Conservation (phyloP, 495 filamentous ascomycete species). For the Annulohypoxylon moriforme region DNA sequence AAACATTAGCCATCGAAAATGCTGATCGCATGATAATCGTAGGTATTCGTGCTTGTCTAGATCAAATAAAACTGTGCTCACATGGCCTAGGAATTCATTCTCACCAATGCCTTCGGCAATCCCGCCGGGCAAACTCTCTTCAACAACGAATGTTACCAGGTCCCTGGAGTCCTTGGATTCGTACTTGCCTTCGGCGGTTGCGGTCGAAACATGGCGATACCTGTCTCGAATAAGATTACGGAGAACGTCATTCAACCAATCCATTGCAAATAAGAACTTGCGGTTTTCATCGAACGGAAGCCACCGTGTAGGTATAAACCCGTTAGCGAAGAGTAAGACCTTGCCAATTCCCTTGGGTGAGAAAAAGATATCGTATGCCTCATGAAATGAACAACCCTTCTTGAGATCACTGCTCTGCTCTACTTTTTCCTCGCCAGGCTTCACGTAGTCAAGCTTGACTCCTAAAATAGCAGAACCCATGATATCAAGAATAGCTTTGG, state of each 20-base stretch:
- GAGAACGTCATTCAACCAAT: conserved; percentile 39
- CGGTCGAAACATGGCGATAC: background rate
- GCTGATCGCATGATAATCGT: too few relatives aligned
- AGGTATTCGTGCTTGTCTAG: too few relatives aligned
- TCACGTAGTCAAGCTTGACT: conserved; percentile 54
- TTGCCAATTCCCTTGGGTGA: conserved; percentile 38
- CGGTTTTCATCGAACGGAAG: conserved; percentile 43
- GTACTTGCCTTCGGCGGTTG: background rate
- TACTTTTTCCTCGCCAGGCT: background rate
- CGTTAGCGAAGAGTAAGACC: conserved; percentile 47
- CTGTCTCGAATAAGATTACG: conserved; percentile 65
- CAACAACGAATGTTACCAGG: conserved; percentile 41
- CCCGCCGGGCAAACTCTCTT: conserved; percentile 30
- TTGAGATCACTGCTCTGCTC: background rate
- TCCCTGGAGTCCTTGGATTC: conserved; percentile 20
- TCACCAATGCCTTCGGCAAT: conserved; percentile 31
- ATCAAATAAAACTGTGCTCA: conserved; percentile 23
- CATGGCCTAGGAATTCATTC: conserved; percentile 37
- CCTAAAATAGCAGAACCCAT: conserved; percentile 72
- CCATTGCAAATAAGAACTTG: conserved; percentile 32
- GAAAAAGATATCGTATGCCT: conserved; percentile 36
- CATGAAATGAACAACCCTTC: conserved; percentile 26
- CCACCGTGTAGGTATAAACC: conserved; percentile 44
- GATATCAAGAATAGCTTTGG: conserved; percentile 70
- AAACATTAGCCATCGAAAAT: background rate